Conservation (phyloP, 2,329 filamentous ascomycete genomes). For the Cercospora berteroae region DNA sequence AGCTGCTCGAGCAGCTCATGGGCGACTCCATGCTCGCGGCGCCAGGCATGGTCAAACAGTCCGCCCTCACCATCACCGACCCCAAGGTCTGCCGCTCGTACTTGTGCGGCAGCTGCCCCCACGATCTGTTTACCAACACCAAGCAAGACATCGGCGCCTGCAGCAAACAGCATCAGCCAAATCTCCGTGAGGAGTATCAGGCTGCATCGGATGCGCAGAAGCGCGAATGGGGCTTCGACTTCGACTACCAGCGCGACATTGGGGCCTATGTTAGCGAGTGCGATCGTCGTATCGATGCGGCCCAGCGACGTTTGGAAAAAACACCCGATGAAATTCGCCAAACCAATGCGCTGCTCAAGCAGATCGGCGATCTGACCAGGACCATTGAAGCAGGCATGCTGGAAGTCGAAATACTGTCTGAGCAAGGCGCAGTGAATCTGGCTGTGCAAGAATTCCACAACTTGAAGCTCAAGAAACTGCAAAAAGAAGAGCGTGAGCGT, state of each 20-base stretch:
- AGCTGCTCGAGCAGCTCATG: slow-evolving; percentile 94
- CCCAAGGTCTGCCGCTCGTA: slow-evolving; percentile 93
- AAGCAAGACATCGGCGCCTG: slow-evolving; percentile 95
- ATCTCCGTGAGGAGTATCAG: slow-evolving; percentile 86
- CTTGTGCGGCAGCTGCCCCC: slow-evolving; percentile 88
- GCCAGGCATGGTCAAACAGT: slow-evolving; percentile 68
- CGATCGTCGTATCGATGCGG: slow-evolving; percentile 86
- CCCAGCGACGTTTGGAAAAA: slow-evolving; percentile 89
- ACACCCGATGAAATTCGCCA: slow-evolving; percentile 92
- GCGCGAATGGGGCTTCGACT: slow-evolving; percentile 83
- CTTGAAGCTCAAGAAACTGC: slow-evolving; percentile 73
- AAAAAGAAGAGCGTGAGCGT: slow-evolving; percentile 78
- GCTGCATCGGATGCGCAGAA: slow-evolving; percentile 67
- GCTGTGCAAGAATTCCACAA: slow-evolving; percentile 87
- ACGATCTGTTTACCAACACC: slow-evolving; percentile 99
- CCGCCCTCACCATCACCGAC: slow-evolving; percentile 84
- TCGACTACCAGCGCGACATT: slow-evolving; percentile 94
- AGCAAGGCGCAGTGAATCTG: slow-evolving; percentile 73
- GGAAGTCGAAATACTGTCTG: slow-evolving; percentile 82
- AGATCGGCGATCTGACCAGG: slow-evolving; percentile 75
- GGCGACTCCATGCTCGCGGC: slow-evolving; percentile 63
- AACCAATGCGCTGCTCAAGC: slow-evolving; percentile 84
- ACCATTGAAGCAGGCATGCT: slow-evolving; percentile 79
- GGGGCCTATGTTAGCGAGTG: slow-evolving; percentile 97
- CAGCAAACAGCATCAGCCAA: slow-evolving; percentile 82